Percentiles rank a stretch among this genome's conserved stretches.
phyloP scores from a whole-genome alignment of 495 filamentous ascomycete species.

The Cladorrhinum samala region DNA sequence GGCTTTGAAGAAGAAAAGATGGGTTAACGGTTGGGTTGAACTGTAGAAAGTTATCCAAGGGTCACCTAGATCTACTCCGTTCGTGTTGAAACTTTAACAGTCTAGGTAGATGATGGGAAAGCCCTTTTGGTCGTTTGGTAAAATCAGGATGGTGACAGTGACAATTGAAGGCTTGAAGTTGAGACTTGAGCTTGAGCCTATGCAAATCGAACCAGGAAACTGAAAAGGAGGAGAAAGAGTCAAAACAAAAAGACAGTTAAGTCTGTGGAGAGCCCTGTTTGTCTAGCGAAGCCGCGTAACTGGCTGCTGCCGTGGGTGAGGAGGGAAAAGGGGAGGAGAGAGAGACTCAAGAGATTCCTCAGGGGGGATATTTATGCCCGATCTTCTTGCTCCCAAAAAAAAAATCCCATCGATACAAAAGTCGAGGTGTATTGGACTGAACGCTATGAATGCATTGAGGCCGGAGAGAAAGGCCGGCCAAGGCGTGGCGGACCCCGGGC shows the following conservation, averaged over 20 bases:
- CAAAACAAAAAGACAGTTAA: background rate
- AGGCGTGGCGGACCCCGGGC: background rate
- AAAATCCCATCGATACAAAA: no score
- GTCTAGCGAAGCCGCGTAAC: background rate
- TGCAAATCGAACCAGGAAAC: background rate
- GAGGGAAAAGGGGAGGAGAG: background rate
- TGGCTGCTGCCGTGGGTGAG: constrained; percentile 3
- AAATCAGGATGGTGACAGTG: no score
- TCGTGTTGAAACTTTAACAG: no score
- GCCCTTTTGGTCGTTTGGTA: no score
- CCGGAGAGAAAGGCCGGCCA: background rate
- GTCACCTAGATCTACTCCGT: no score
- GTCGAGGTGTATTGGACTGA: no score
- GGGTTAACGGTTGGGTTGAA: constrained; percentile 4
- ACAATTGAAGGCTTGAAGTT: no score
- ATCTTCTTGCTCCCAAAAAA: background rate
- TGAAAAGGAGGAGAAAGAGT: background rate
- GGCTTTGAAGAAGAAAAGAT: no score
- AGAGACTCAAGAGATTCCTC: background rate
- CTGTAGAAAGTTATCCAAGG: no score
- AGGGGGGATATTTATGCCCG: background rate
- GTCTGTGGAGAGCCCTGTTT: background rate
- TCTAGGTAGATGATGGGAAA: no score
- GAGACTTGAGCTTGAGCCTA: background rate
- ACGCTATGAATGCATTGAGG: no score